Base-by-base conservation (phyloP, 106 monocot species). In the Amphibolis antarctica region DNA sequence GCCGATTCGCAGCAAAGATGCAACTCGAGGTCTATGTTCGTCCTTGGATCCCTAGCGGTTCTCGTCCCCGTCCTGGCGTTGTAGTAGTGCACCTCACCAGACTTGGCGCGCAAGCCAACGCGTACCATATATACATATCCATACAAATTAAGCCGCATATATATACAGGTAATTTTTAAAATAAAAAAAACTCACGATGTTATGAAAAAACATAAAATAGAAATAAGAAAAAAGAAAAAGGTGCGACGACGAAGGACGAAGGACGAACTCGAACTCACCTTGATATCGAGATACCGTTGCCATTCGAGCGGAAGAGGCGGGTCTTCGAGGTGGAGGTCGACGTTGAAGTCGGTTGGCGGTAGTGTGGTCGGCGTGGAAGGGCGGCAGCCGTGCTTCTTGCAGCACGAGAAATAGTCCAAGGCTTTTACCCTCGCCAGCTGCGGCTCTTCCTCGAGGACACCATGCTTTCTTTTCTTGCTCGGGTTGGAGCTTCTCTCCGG, bases 1-100 rank as follows among this genome's bases (percentile, higher is more conserved):
- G 23, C 46, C 14, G 46, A 31, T 43, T 71, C 67, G 47, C 63
- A 78, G 5, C 53, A 47, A 27, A 83, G 75, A 56, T 79, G 79
- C 63, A 63, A 63, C 26, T 63, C 45, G 36, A 83, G 83, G 55
- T 83, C 79, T 9, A 83, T 52, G 22, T 18, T 31, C 53, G 62
- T 18, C 24, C 24, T 46, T 22, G 46, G 63, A 46, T 63, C 63
- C 14, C 63, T 63, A 9, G 21, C 45, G 1, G 63, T 63, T 46
- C 45, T 63, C 45, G 44, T 63, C 45, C 42, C 17, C 21, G 63
- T 63, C 63, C 45, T 63, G 13, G 63, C 20, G 42, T 63, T 63
- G 63, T 63, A 63, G 63, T 45, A 63, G 23, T 44, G 20, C 25
- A 62, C 10, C 62, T 30, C 14, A 22, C 62, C 62, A 23, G 62